Evolutionary conservation across 495 filamentous ascomycete species (phyloP).

Genomic region (Chaetomium cochliodes): DNA sequence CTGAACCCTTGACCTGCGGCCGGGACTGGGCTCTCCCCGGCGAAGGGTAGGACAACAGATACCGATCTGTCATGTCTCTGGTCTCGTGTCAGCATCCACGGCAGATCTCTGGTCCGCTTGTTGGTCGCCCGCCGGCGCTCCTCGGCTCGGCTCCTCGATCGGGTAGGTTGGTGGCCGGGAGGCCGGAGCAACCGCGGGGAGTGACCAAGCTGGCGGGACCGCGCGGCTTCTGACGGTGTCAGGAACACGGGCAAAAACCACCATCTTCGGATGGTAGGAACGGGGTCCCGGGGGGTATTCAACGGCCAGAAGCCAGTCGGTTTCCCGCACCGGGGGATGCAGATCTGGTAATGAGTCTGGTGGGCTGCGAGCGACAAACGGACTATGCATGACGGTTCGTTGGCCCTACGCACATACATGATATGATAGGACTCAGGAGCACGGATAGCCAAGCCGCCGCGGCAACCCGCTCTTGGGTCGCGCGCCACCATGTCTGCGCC

Average conservation of each 20-base stretch:
- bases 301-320: neutral
- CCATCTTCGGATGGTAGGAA: conserved; percentile 4
- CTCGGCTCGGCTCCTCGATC: neutral
- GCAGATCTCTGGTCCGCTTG: neutral
- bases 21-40: neutral
- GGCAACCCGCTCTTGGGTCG: conserved; percentile 19
- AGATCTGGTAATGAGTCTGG: neutral
- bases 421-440: neutral
- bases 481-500: conserved; percentile 18
- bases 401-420: neutral
- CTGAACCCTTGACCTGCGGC: conserved; percentile 26
- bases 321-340: neutral
- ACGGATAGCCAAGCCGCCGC: conserved; percentile 1
- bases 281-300: neutral
- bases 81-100: neutral
- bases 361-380: neutral
- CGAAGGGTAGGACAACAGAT: conserved; percentile 13
- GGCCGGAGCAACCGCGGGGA: neutral
- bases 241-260: conserved; percentile 6
- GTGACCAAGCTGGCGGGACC: neutral
- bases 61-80: conserved; percentile 18
- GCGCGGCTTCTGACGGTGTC: neutral
- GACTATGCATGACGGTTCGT: conserved; percentile 12
- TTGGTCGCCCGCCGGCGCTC: neutral
- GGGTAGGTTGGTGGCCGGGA: neutral